Base-by-base conservation (phyloP, 805 yeast species). In the Ogataea saltuana region DNA sequence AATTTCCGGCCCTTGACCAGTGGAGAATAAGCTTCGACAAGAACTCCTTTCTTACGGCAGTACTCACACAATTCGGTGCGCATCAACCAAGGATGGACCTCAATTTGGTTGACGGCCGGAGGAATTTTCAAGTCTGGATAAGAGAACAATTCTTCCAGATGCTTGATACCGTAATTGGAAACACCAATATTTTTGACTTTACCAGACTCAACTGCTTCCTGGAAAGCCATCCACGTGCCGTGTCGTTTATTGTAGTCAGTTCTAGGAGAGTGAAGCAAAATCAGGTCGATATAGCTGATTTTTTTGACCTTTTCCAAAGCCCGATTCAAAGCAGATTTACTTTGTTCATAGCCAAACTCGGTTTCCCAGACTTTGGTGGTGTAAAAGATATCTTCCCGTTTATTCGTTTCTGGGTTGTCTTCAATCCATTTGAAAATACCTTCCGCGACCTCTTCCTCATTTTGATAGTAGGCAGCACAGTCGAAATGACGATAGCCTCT, bases 401-500 rank as follows among this genome's bases (percentile, higher is more conserved):
- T 62, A 42, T 52, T 46, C 6, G 45, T 37, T 3, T 9, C 48
- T 5, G 63, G 63, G 41, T 55, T 54, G 15, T 53, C 60, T 4
- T 35, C 46, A 4, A 63, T 11, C 67, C 67, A 85, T 40, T 65
- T 59, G 15, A 69, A 61, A 33, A 85, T 75, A 4, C 84, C 93
- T 36, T 72, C 69, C 15, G 80, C 80, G 4, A 78, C 78, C 50
- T 80, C 84, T 12, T 50, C 50, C 58, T 85, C 88, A 64, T 86
- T 86, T 9, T 68, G 65, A 65, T 87, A 87, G n/a, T 63, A 61
- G 8, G 73, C 79, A 6, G 95, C 96, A 15, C 83, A 69, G 58
- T 87, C 93, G 45, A 86, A 67, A 55, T 83, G 91, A 51, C 93
- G 74, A 60, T 83, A 86, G 0, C 93, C 93, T 19, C 64, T 68